Percentiles rank a stretch among this genome's conserved stretches.
Conservation (phyloP, 257 asterid species). For the Solanum medicagineum region DNA sequence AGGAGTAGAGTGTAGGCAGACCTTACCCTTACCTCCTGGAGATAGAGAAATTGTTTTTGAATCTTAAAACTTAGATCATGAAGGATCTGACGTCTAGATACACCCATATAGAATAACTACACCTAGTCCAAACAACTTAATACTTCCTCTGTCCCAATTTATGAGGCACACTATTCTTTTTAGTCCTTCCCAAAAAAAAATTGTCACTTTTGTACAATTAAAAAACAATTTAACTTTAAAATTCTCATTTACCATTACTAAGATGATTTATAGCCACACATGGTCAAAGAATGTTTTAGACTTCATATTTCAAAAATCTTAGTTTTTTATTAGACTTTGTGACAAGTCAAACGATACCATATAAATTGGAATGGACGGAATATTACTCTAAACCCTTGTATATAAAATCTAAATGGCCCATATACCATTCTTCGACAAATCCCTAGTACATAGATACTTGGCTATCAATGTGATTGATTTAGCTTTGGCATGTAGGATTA, state of each 20-base stretch:
- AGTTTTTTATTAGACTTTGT: neutral
- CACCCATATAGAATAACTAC: neutral
- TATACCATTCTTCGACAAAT: neutral
- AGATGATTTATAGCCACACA: neutral
- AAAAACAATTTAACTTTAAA: neutral
- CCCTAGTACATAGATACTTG: neutral
- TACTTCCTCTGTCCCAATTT: neutral
- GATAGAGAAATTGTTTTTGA: too few relatives aligned
- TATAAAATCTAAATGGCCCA: neutral
- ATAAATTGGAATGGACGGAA: neutral
- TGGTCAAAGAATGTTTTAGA: neutral
- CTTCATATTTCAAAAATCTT: too few relatives aligned
- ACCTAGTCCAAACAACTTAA: neutral
- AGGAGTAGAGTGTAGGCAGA: too few relatives aligned
- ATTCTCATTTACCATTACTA: too few relatives aligned
- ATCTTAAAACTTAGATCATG: neutral
- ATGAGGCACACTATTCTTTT: neutral
- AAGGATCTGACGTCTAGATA: neutral
- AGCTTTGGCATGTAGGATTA: neutral
- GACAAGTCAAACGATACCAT: neutral
- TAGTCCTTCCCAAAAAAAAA: neutral
- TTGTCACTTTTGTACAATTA: neutral
- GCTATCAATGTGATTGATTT: neutral
- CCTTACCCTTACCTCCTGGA: too few relatives aligned
- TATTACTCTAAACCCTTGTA: neutral